A percentile compares a stretch with the other conserved stretches of the same genome.
phyloP scores from a whole-genome alignment of 257 asterid genomes.

The Thymus quinquecostatus region DNA sequence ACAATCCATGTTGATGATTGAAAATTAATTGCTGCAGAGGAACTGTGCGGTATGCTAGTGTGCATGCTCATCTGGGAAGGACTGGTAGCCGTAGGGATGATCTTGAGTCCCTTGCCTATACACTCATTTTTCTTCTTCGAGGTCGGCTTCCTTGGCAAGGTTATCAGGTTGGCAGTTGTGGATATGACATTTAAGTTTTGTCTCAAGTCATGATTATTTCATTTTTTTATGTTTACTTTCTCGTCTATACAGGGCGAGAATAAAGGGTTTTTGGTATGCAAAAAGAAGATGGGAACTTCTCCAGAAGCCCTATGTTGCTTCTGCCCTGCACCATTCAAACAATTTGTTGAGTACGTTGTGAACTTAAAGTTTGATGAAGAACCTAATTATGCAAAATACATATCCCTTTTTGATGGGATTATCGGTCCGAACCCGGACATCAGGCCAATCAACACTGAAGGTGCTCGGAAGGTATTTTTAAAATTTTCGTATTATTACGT shows the following conservation, averaged over 20 bases:
- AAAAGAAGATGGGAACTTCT: slow-evolving; percentile 75
- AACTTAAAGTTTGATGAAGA: slow-evolving; percentile 71
- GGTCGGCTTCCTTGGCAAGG: slow-evolving; percentile 85
- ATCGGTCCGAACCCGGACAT: slow-evolving; percentile 65
- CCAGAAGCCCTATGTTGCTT: slow-evolving; percentile 65
- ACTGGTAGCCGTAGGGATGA: slow-evolving; percentile 81
- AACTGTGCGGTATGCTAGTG: slow-evolving; percentile 78
- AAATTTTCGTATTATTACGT: slow-evolving; percentile 9
- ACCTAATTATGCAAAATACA: slow-evolving; percentile 64
- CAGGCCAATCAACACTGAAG: slow-evolving; percentile 69
- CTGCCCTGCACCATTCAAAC: slow-evolving; percentile 64
- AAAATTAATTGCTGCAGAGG: slow-evolving; percentile 54
- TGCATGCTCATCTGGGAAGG: slow-evolving; percentile 77
- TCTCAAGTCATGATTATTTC: neutral
- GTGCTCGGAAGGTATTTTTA: slow-evolving; percentile 64
- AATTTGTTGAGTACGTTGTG: slow-evolving; percentile 60
- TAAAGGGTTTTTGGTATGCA: slow-evolving; percentile 73
- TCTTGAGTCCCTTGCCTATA: slow-evolving; percentile 76
- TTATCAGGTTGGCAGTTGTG: slow-evolving; percentile 51
- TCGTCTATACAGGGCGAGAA: slow-evolving; percentile 58
- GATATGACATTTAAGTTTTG: neutral
- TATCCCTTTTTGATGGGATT: slow-evolving; percentile 70
- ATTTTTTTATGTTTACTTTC: slow-evolving; percentile 13
- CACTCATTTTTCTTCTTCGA: slow-evolving; percentile 66
- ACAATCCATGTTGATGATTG: slow-evolving; percentile 4